phyloP scores from a whole-genome alignment of 2,329 filamentous ascomycete genomes.

The Paracoccidioides brasiliensis region DNA sequence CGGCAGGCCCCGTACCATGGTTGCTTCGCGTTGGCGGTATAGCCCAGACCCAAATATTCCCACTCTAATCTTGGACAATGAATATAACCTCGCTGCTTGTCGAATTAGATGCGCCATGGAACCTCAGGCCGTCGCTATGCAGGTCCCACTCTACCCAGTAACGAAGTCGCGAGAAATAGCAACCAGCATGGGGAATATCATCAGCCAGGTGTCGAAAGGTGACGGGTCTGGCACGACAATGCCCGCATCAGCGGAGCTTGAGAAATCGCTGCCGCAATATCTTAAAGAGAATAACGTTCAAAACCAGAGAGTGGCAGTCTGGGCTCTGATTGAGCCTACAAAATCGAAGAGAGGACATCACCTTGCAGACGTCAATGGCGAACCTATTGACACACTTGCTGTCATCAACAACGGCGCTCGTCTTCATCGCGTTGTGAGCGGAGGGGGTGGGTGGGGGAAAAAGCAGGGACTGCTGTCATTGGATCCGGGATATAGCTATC shows the following conservation, averaged over 20 bases:
- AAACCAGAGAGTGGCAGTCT: conserved; percentile 28
- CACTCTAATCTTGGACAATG: conserved; percentile 16
- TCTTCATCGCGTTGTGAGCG: conserved; percentile 31
- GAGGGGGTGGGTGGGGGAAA: conserved; percentile 34
- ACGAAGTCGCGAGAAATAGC: conserved; percentile 26
- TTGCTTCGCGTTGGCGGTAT: conserved; percentile 25
- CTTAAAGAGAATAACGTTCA: conserved; percentile 25
- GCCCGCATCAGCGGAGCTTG: conserved; percentile 30
- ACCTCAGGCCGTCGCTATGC: conserved; percentile 13
- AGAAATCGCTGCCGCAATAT: conserved; percentile 29
- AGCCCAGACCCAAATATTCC: conserved; percentile 8
- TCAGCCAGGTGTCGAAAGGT: conserved; percentile 28
- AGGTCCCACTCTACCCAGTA: conserved; percentile 25
- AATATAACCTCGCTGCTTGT: conserved; percentile 22
- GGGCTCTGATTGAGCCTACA: conserved; percentile 25
- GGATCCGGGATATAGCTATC: conserved; percentile 24
- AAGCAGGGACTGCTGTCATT: conserved; percentile 32
- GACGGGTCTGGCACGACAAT: conserved; percentile 18
- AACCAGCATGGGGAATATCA: conserved; percentile 32
- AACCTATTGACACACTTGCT: neutral
- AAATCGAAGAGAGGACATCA: conserved; percentile 9
- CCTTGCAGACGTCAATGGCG: neutral
- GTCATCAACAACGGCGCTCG: conserved; percentile 23
- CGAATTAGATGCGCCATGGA: conserved; percentile 13
- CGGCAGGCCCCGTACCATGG: conserved; percentile 28